phyloP scores from a whole-genome alignment of 208 protist species.

The Endotrypanum monterogeii region DNA sequence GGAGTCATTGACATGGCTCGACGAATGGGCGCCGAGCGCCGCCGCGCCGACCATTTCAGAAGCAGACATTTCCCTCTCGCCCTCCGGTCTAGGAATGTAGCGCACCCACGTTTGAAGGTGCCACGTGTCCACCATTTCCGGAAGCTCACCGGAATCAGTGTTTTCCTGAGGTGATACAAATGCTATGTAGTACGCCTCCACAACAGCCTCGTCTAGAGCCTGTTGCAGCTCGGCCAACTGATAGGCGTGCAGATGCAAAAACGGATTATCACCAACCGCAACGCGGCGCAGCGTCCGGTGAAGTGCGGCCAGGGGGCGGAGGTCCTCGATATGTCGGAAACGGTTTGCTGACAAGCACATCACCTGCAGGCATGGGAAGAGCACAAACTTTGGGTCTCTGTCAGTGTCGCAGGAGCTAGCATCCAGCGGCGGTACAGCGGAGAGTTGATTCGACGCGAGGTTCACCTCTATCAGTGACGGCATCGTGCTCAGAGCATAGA shows the following conservation, averaged over 20 bases:
- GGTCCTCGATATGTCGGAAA: constrained; percentile 38
- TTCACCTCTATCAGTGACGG: constrained; percentile 85
- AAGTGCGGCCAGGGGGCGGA: constrained; percentile 61
- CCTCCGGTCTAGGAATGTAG: constrained; percentile 13
- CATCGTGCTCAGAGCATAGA: constrained; percentile 79
- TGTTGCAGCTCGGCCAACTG: constrained; percentile 32
- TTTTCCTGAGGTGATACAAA: not conserved
- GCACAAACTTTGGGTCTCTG: constrained; percentile 40
- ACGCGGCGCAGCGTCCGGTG: constrained; percentile 66
- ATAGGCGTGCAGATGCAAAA: constrained; percentile 30
- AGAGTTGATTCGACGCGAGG: constrained; percentile 77
- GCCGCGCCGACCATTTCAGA: not conserved
- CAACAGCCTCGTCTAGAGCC: constrained; percentile 54
- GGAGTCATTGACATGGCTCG: constrained; percentile 3
- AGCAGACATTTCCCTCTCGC: constrained; percentile 21
- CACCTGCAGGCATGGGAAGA: constrained; percentile 74
- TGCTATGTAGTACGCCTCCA: constrained; percentile 60
- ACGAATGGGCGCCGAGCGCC: constrained; percentile 5
- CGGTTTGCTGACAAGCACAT: constrained; percentile 69
- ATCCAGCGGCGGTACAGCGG: constrained; percentile 53
- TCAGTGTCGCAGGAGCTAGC: not conserved
- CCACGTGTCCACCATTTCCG: constrained; percentile 16
- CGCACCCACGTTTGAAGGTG: constrained; percentile 24
- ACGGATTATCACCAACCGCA: constrained; percentile 65
- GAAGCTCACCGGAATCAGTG: not conserved